Conservation (phyloP, 192 early-diverging fungal species). For the Neocallimastix lanati region DNA sequence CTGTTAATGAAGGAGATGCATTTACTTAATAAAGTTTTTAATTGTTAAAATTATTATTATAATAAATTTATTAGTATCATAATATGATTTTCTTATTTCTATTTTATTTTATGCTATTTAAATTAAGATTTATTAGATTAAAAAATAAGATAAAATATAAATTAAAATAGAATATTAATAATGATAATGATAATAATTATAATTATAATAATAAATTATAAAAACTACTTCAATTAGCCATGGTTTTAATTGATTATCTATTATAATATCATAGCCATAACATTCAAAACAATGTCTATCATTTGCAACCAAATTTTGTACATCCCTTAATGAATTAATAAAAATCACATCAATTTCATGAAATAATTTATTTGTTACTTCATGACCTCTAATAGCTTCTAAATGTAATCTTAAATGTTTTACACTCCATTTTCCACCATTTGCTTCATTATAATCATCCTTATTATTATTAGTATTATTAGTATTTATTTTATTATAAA, state of each 20-base stretch:
- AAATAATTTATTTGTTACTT: constrained; percentile 12
- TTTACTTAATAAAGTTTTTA: constrained; percentile 4
- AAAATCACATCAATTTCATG: constrained; percentile 32
- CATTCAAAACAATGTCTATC: constrained; percentile 35
- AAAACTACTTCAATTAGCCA: constrained; percentile 40
- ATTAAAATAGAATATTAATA: too few relatives aligned
- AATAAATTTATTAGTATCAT: too few relatives aligned
- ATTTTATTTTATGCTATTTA: too few relatives aligned
- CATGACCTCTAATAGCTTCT: constrained; percentile 17
- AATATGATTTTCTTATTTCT: too few relatives aligned
- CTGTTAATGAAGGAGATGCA: constrained; percentile 24
- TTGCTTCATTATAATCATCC: constrained; percentile 38
- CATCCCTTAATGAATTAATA: constrained; percentile 24
- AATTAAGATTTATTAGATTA: too few relatives aligned
- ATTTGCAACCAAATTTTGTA: constrained; percentile 26
- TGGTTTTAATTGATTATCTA: constrained; percentile 25
- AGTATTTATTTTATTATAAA: too few relatives aligned
- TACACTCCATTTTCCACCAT: constrained; percentile 32
- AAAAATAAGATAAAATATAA: too few relatives aligned
- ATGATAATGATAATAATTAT: too few relatives aligned
- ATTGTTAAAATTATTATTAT: too few relatives aligned
- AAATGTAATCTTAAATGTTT: constrained; percentile 28
- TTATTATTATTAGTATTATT: too few relatives aligned
- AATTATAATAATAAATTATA: too few relatives aligned
- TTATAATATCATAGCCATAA: constrained; percentile 37